Percentiles rank a stretch among this genome's conserved stretches.
phyloP scores from a whole-genome alignment of 2,329 filamentous ascomycete species.

The Alternaria viburni region DNA sequence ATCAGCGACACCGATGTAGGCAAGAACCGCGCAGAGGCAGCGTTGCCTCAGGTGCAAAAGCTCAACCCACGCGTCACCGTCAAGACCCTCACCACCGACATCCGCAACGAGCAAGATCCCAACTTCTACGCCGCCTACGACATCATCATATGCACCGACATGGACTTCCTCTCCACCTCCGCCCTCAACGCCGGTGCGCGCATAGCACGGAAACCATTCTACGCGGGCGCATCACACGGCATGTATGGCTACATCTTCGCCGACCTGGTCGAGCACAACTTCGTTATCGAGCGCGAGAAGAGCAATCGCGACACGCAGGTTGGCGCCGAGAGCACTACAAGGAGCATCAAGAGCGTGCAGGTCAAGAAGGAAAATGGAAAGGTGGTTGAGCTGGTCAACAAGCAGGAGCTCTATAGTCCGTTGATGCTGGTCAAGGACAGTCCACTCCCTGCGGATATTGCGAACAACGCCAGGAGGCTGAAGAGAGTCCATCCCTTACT shows the following conservation, averaged over 20 bases:
- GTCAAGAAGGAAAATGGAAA: conserved; percentile 69
- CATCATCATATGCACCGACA: conserved; percentile 87
- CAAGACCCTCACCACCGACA: conserved; percentile 70
- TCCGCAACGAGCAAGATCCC: conserved; percentile 65
- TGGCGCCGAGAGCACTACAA: conserved; percentile 77
- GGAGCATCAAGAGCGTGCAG: conserved; percentile 74
- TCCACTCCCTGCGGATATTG: conserved; percentile 70
- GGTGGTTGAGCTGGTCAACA: conserved; percentile 83
- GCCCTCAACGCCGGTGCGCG: conserved; percentile 87
- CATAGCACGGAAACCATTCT: conserved; percentile 79
- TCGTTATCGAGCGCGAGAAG: conserved; percentile 82
- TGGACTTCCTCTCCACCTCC: conserved; percentile 75
- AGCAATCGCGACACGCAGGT: conserved; percentile 69
- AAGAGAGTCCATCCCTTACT: conserved; percentile 81
- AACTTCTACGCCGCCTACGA: conserved; percentile 82
- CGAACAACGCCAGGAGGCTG: conserved; percentile 70
- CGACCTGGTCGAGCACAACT: conserved; percentile 89
- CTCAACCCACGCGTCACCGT: conserved; percentile 89
- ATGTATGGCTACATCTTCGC: conserved; percentile 95
- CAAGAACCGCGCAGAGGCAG: conserved; percentile 82
- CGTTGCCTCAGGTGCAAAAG: conserved; percentile 76
- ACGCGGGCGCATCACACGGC: conserved; percentile 85
- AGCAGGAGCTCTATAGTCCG: conserved; percentile 88
- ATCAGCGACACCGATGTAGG: conserved; percentile 75
- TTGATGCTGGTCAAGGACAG: conserved; percentile 85